Evolutionary conservation across 176 grass and related monocot species (phyloP).

Genomic region (Phoenix dactylifera): DNA sequence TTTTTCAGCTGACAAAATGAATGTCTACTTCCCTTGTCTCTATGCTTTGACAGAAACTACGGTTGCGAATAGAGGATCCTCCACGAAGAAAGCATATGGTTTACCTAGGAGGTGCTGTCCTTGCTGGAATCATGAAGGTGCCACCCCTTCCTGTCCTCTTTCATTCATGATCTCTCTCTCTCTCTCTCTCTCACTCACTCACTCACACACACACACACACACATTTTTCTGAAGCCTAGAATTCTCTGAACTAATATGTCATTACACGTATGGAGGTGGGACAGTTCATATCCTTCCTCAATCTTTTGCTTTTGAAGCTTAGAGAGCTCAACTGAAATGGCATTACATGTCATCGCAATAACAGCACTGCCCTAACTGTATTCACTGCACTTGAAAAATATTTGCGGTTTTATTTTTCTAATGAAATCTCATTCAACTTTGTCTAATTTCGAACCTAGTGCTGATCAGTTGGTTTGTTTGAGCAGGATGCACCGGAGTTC

Average conservation of each 20-base stretch:
- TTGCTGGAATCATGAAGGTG: conserved; percentile 99
- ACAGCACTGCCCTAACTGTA: too few relatives aligned
- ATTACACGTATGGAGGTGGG: too few relatives aligned
- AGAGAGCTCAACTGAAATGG: too few relatives aligned
- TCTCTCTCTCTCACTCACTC: too few relatives aligned
- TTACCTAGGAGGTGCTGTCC: conserved; percentile 84
- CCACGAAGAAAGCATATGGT: conserved; percentile 98
- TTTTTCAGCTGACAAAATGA: background rate
- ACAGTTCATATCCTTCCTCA: too few relatives aligned
- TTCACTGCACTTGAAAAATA: too few relatives aligned
- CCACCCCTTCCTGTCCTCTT: background rate
- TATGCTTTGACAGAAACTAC: conserved; percentile 54
- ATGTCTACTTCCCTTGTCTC: background rate
- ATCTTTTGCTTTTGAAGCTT: too few relatives aligned
- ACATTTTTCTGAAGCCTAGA: background rate
- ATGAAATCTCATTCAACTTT: too few relatives aligned
- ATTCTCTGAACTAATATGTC: background rate
- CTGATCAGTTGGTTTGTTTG: background rate
- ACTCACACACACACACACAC: too few relatives aligned
- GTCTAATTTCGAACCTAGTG: background rate
- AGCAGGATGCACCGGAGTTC: conserved; percentile 84
- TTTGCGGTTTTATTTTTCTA: too few relatives aligned
- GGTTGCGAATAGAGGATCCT: conserved; percentile 88
- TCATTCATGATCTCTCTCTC: too few relatives aligned
- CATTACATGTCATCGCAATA: too few relatives aligned